Conservation (phyloP, 306 rosid genomes). For the Ormosia semicastrata region DNA sequence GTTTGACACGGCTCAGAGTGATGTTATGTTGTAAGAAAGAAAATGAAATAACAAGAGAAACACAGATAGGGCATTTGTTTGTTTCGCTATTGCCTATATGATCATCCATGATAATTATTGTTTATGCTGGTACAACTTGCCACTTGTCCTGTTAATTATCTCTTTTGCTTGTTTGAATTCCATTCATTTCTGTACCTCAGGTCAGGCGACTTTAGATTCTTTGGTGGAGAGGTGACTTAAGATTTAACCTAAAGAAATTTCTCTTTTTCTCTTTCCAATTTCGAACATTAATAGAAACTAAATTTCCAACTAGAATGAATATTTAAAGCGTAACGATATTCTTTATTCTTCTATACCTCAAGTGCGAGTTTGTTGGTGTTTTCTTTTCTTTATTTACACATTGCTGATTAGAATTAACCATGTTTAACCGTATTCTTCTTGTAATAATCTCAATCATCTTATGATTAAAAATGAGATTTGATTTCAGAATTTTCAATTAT, state of each 20-base stretch:
- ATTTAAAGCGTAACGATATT: background rate
- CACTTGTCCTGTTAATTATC: background rate
- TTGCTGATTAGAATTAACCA: background rate
- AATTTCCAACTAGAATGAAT: background rate
- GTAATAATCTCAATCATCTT: background rate
- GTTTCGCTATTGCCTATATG: constrained; percentile 6
- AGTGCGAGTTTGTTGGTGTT: no score
- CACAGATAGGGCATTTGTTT: background rate
- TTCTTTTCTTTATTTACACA: background rate
- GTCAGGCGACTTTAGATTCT: background rate
- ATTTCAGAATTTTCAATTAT: background rate
- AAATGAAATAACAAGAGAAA: background rate
- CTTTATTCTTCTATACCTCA: background rate
- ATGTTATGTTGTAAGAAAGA: background rate
- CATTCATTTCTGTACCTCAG: background rate
- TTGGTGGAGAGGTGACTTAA: background rate
- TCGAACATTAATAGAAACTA: background rate
- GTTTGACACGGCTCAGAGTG: background rate
- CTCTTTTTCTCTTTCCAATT: background rate
- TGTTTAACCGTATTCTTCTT: background rate
- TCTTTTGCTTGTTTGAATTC: background rate
- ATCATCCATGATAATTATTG: background rate
- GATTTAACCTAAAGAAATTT: background rate
- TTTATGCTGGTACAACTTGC: background rate
- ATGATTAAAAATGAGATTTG: background rate